These are phyloP conservation scores for Peniophora sp. DNA, from an alignment of 1,284 basidiomycete species.

Conservation along the genomic window DNA sequence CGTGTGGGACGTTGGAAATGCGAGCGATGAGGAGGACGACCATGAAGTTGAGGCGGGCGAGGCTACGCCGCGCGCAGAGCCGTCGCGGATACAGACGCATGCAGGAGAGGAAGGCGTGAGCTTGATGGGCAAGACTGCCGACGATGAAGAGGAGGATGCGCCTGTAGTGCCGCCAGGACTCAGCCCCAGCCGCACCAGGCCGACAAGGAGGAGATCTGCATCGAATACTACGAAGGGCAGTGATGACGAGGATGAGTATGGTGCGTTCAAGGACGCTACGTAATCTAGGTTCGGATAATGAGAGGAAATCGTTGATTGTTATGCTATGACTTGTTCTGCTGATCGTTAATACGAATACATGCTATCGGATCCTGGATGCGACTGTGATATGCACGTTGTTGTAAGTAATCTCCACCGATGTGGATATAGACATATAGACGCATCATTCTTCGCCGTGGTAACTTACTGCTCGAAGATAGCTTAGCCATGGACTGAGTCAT, in stretches of 20 bases:
- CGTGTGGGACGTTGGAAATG: conserved; percentile 14
- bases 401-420: too few relatives aligned
- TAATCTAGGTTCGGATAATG: too few relatives aligned
- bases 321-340: too few relatives aligned
- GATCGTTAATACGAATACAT: too few relatives aligned
- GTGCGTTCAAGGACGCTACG: not conserved
- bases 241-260: not conserved
- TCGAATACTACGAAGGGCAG: not conserved
- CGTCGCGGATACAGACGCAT: conserved; percentile 1
- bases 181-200: not conserved
- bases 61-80: conserved; percentile 5
- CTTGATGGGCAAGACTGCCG: conserved; percentile 7
- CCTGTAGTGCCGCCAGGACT: not conserved
- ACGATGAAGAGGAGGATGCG: conserved; percentile 5
- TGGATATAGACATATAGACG: too few relatives aligned
- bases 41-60: not conserved
- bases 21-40: conserved; percentile 13
- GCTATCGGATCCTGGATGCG: too few relatives aligned
- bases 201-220: not conserved
- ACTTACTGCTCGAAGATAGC: too few relatives aligned
- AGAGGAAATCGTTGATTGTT: too few relatives aligned
- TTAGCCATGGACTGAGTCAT: too few relatives aligned
- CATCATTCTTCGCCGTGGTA: too few relatives aligned
- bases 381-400: too few relatives aligned
- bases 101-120: conserved; percentile 11